A percentile compares a stretch with the other conserved stretches of the same genome.
Conservation (phyloP, 2,329 filamentous ascomycete species). For the Aspergillus sp. region DNA sequence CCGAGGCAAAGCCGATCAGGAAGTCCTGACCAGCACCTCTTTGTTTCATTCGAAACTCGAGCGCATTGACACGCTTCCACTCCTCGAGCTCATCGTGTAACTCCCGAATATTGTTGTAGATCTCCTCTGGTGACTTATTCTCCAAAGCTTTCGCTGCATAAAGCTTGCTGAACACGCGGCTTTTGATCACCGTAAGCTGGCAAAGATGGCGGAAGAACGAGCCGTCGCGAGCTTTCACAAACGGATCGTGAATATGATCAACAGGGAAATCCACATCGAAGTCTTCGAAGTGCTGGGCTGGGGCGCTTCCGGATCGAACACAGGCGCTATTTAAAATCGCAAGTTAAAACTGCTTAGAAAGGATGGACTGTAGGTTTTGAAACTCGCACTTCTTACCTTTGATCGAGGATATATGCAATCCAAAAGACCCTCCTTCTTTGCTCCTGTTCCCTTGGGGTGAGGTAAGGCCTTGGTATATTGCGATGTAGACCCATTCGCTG, state of each 20-base stretch:
- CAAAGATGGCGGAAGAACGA: slow-evolving; percentile 93
- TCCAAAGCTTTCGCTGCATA: slow-evolving; percentile 88
- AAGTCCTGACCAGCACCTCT: slow-evolving; percentile 86
- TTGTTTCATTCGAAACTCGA: slow-evolving; percentile 84
- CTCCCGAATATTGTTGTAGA: slow-evolving; percentile 87
- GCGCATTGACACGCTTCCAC: slow-evolving; percentile 87
- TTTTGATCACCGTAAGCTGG: slow-evolving; percentile 83
- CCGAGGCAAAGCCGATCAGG: slow-evolving; percentile 82
- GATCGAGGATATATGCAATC: slow-evolving; percentile 71
- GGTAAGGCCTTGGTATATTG: slow-evolving; percentile 79
- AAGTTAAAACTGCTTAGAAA: neutral
- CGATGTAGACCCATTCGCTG: slow-evolving; percentile 95
- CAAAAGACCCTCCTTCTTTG: slow-evolving; percentile 76
- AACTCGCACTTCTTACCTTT: slow-evolving; percentile 52
- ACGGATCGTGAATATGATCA: slow-evolving; percentile 84
- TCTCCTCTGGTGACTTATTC: slow-evolving; percentile 75
- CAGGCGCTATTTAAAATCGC: slow-evolving; percentile 39
- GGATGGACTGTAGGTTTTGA: neutral
- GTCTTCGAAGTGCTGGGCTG: slow-evolving; percentile 70
- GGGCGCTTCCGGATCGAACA: slow-evolving; percentile 66
- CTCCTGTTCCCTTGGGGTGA: slow-evolving; percentile 87
- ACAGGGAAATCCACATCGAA: slow-evolving; percentile 93
- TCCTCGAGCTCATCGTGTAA: slow-evolving; percentile 81
- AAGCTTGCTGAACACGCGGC: slow-evolving; percentile 82
- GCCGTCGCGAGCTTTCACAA: slow-evolving; percentile 78